Conservation (phyloP, 495 filamentous ascomycete genomes). For the Trichoderma erinaceum region DNA sequence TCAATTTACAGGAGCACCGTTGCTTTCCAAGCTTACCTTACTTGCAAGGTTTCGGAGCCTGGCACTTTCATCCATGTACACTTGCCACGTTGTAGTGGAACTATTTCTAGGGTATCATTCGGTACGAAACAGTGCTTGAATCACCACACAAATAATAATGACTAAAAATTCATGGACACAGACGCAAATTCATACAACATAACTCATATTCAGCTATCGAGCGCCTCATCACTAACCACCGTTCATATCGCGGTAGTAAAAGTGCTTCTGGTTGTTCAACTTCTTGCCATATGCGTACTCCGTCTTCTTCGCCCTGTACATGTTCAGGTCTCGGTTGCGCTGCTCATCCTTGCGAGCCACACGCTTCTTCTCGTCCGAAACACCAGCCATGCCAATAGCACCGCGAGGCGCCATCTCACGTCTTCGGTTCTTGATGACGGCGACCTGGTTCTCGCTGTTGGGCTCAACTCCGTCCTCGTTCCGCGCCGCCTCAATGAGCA, state of each 20-base stretch:
- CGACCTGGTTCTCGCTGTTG: constrained; percentile 13
- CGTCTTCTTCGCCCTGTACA: neutral
- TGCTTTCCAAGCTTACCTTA: too few species aligned
- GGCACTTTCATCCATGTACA: too few species aligned
- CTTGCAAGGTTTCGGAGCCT: too few species aligned
- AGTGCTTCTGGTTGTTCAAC: constrained; percentile 15
- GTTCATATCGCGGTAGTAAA: constrained; percentile 13
- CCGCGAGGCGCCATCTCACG: constrained; percentile 7
- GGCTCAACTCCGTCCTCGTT: constrained; percentile 12
- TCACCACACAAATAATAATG: too few species aligned
- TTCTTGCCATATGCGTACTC: constrained; percentile 12
- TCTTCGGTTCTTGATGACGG: constrained; percentile 12
- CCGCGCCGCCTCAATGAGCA: constrained; percentile 44
- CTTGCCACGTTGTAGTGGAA: too few species aligned
- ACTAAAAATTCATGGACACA: too few species aligned
- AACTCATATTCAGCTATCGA: neutral
- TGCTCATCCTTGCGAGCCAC: neutral
- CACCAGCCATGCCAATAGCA: constrained; percentile 15
- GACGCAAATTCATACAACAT: neutral
- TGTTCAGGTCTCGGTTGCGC: constrained; percentile 2
- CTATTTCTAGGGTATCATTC: too few species aligned
- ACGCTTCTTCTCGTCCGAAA: constrained; percentile 6
- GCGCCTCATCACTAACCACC: constrained; percentile 8
- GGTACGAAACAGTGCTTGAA: too few species aligned
- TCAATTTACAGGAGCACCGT: too few species aligned